phyloP scores from a whole-genome alignment of 2,329 filamentous ascomycete species.

The Polychaeton citri region DNA sequence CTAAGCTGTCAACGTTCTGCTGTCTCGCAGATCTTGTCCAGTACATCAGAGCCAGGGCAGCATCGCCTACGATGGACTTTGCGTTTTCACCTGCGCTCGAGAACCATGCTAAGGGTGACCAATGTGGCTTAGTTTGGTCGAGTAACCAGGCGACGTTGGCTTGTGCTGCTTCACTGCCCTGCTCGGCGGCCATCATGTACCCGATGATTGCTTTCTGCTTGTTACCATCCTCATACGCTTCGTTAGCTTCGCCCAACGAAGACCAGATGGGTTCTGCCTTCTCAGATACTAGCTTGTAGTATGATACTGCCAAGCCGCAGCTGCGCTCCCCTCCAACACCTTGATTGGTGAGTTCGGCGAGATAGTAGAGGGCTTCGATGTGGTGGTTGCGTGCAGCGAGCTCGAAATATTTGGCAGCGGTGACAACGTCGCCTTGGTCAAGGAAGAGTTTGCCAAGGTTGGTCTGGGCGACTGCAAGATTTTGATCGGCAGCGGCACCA shows the following conservation, averaged over 20 bases:
- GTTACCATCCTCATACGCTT: conserved; percentile 67
- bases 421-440: conserved; percentile 71
- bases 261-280: conserved; percentile 81
- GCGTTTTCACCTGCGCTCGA: conserved; percentile 2
- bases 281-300: conserved; percentile 80
- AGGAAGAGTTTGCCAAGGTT: conserved; percentile 73
- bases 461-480: conserved; percentile 68
- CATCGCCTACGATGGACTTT: conserved; percentile 39
- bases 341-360: conserved; percentile 73
- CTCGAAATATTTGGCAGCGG: conserved; percentile 77
- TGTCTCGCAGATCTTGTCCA: conserved; percentile 94
- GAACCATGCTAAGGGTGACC: conserved; percentile 11
- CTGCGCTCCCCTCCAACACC: conserved; percentile 69
- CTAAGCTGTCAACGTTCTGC: conserved; percentile 79
- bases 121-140: conserved; percentile 43
- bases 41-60: conserved; percentile 66
- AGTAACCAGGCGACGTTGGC: conserved; percentile 82
- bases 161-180: conserved; percentile 80
- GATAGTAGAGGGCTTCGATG: conserved; percentile 83
- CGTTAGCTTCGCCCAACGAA: conserved; percentile 70
- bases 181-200: conserved; percentile 79
- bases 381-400: conserved; percentile 69
- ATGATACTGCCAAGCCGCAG: conserved; percentile 62
- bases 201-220: conserved; percentile 65
- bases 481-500: conserved; percentile 66